Base-by-base conservation (phyloP, 441 rosid genomes). In the Adansonia grandidieri region DNA sequence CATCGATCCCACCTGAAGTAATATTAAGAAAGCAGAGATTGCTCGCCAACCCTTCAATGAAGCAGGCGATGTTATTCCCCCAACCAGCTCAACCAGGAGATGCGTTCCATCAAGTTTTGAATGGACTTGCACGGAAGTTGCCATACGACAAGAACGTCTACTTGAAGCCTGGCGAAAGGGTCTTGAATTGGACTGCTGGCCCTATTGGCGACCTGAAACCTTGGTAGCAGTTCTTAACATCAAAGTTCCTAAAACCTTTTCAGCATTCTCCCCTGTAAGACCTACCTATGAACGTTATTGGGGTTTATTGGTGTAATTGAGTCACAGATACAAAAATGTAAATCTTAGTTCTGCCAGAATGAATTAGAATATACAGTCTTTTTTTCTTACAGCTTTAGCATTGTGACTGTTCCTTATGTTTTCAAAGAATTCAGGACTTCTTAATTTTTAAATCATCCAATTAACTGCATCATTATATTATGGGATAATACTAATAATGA, bases 151-250 rank as follows among this genome's bases (percentile, higher is more conserved):
- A 14, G 80, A 84, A 81, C 67, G 85, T 88, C 32, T 86, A 86
- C 82, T 78, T 89, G 85, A 87, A 84, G 72, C 68, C 81, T 5
- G 92, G 90, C 37, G 84, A 88, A 84, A 91, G 84, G 79, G 37
- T 87, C 78, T 86, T 91, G 81, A 91, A 91, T 82, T 91, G 95
- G 95, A 91, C 95, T 0, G 93, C 93, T 22, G 95, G 95, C 32
- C 95, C 92, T 0, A 86, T 88, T 2, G 92, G 89, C 42, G 95
- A 91, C 86, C 73, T 91, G 81, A 91, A 91, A 85, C 95, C 95
- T 57, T 91, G 93, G 95, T 91, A 89, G 85, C 82, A 32, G 77
- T 24, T 74, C 45, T 74, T 28, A 74, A 13, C 44, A 40, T 60
- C 17, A 47, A 40, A 51, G 32, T 61, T 44, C n/a, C 37, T 5